Conservation (phyloP, 2,329 filamentous ascomycete species). For the Diplodia scrobiculata region DNA sequence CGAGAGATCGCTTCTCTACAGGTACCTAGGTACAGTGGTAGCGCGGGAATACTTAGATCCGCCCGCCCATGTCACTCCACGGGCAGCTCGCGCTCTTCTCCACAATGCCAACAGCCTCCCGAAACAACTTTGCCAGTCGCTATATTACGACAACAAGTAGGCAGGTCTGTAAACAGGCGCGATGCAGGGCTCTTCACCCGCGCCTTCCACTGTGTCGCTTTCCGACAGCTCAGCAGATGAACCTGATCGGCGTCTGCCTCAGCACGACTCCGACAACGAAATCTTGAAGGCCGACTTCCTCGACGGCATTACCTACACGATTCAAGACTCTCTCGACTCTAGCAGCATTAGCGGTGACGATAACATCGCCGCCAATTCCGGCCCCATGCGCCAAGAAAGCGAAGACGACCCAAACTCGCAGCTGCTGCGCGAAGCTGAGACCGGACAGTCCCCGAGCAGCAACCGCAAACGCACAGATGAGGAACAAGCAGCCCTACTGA, state of each 20-base stretch:
- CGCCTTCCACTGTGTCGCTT: neutral
- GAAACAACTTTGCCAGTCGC: neutral
- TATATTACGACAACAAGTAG: neutral
- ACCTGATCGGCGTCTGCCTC: neutral
- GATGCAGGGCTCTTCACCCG: neutral
- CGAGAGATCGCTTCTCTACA: neutral
- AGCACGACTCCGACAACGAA: conserved; percentile 1
- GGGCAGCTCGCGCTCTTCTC: neutral
- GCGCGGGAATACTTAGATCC: neutral
- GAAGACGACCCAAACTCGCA: neutral
- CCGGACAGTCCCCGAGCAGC: neutral
- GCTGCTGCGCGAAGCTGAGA: neutral
- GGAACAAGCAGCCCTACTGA: neutral
- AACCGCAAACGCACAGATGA: neutral
- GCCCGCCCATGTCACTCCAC: neutral
- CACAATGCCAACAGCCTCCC: neutral
- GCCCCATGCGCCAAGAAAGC: neutral
- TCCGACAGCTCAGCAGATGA: neutral
- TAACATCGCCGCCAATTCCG: neutral
- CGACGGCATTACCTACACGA: neutral
- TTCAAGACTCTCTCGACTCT: neutral
- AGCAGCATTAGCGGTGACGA: neutral
- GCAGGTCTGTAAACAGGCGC: neutral
- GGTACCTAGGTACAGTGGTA: neutral
- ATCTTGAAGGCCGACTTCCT: conserved; percentile 12